These are phyloP conservation scores for Fraxinus ornus DNA, from an alignment of 305 asterid genomes.

Conservation along the genomic window DNA sequence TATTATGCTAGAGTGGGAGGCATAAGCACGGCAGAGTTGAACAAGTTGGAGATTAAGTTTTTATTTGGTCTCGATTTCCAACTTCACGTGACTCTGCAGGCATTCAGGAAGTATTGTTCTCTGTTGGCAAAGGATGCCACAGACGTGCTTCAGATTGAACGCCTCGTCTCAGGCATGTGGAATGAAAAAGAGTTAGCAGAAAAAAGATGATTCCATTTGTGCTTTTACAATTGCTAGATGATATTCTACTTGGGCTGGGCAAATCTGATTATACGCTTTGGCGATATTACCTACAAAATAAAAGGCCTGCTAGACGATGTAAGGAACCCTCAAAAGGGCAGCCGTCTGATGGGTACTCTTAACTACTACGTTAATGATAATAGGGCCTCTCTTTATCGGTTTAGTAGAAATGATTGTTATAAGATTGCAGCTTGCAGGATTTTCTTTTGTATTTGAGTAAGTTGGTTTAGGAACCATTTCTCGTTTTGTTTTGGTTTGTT, in stretches of 20 bases:
- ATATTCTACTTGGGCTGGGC: conserved; percentile 18
- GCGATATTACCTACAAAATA: too few species aligned
- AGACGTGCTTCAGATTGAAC: conserved; percentile 47
- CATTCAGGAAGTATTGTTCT: conserved; percentile 63
- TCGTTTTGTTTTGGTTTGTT: background rate
- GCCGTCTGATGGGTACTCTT: background rate
- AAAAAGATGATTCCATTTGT: conserved; percentile 54
- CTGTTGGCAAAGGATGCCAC: conserved; percentile 51
- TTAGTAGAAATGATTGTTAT: background rate
- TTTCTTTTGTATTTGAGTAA: conserved; percentile 17
- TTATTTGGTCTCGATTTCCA: conserved; percentile 66
- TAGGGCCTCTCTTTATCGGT: background rate
- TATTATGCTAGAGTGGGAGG: conserved; percentile 95
- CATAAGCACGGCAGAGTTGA: conserved; percentile 70
- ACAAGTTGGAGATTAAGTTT: conserved; percentile 79
- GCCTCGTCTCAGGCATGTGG: conserved; percentile 53
- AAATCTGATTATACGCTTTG: too few species aligned
- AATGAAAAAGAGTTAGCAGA: conserved; percentile 53
- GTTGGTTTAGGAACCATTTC: background rate
- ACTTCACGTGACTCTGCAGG: conserved; percentile 58
- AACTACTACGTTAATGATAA: too few species aligned
- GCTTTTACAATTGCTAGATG: conserved; percentile 52
- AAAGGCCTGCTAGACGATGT: background rate
- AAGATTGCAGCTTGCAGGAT: background rate
- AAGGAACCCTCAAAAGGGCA: background rate